Base-by-base conservation (phyloP, 1,284 basidiomycete species). In the Moesziomyces parantarcticus region DNA sequence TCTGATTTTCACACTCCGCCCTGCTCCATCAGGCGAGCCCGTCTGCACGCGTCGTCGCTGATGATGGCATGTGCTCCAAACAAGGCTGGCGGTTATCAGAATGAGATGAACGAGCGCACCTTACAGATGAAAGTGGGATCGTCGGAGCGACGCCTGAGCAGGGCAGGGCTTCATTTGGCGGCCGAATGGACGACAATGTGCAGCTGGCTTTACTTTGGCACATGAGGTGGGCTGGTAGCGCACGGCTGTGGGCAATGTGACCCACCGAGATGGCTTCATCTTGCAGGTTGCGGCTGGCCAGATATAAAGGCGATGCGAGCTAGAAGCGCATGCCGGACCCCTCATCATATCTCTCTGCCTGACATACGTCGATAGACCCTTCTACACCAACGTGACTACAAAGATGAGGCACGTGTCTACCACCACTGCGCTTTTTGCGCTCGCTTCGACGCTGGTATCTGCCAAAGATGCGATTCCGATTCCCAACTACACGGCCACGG, bases 401-500 rank as follows among this genome's bases (percentile, higher is more conserved):
- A 39, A 13, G 16, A 39, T 39, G 36, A 39, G 18, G 3, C 5
- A 1, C 16, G 7, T 39, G 14, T 6, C 18, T 18, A 14, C 6
- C 36, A 2, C 16, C 18, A 3, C 3, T 39, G 36, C 16, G 36
- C 39, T 60, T 2, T 8, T 56, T 13, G 3, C 57, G 2, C 39
- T 66, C 0, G 49, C 48, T 5, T 20, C 29, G 5, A 23, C 52
- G 18, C 34, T 59, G 9, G 52, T 51, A 9, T 5, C 6, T 3
- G 57, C 51, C 1, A 25, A 36, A 13, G 36, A 18, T 6, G 55
- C 45, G 1, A 8, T 51, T 5, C 20, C 39, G 3, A 4, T 45
- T 10, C 57, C 57, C 7, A 45, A 60, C 48, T 70, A 36, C 42
- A 47, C 26, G 4, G 40, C 22, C 34, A 18, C 32, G 13, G 22